phyloP scores from a whole-genome alignment of 1,139 yeast species.

The Candida sp. region DNA sequence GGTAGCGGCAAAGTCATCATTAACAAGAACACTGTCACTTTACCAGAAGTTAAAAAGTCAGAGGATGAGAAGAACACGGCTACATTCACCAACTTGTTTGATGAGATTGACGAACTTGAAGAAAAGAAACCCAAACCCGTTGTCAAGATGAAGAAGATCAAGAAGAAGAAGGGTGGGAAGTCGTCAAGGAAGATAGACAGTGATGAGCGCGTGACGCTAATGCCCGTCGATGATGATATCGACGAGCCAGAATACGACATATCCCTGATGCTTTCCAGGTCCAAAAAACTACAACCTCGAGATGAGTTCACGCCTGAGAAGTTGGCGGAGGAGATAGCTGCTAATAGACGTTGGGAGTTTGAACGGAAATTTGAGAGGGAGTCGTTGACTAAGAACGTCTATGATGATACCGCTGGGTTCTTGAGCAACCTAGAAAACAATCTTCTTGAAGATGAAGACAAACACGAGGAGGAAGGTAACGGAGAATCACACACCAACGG shows the following conservation, averaged over 20 bases:
- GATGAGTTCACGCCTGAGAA: constrained; percentile 45
- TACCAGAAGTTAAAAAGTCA: constrained; percentile 14
- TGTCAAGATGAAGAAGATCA: constrained; percentile 53
- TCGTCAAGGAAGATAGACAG: constrained; percentile 17
- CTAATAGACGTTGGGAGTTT: constrained; percentile 29
- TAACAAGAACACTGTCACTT: constrained; percentile 5
- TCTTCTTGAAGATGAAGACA: constrained; percentile 8
- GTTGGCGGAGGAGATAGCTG: constrained; percentile 48
- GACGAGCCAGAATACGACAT: constrained; percentile 44
- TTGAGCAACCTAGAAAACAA: constrained; percentile 38
- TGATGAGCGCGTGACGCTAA: too few relatives aligned
- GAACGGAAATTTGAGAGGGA: constrained; percentile 30
- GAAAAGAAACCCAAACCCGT: constrained; percentile 41
- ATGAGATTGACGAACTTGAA: constrained; percentile 26
- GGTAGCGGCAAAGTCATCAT: constrained; percentile 11
- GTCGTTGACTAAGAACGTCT: constrained; percentile 32
- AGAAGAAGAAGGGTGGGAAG: constrained; percentile 24
- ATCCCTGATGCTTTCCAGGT: constrained; percentile 41
- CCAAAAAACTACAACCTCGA: constrained; percentile 35
- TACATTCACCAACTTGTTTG: constrained; percentile 22
- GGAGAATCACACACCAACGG: not conserved
- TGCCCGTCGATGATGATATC: constrained; percentile 21
- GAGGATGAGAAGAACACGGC: constrained; percentile 6
- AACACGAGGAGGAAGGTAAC: not conserved
- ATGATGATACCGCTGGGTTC: constrained; percentile 67